A percentile compares a stretch with the other conserved stretches of the same genome.
These are phyloP conservation scores for Esteya vermicola DNA, from an alignment of 2,329 filamentous ascomycete genomes.

Conservation along the genomic window DNA sequence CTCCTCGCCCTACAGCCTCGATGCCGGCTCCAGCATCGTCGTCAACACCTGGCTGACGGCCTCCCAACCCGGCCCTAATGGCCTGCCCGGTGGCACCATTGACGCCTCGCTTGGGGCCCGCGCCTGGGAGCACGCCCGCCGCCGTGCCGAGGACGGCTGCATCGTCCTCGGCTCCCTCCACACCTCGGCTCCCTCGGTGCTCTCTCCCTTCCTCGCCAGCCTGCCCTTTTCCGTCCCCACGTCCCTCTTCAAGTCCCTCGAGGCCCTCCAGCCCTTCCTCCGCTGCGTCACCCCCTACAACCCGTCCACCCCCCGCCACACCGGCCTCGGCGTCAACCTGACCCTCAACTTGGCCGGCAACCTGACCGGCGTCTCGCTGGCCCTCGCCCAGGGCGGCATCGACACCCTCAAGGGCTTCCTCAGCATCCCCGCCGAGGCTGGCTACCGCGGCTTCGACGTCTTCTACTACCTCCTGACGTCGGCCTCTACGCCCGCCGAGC, in stretches of 20 bases:
- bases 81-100: constrained; percentile 60
- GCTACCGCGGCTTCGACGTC: constrained; percentile 88
- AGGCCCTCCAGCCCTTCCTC: constrained; percentile 74
- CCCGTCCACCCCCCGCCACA: constrained; percentile 68
- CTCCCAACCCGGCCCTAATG: constrained; percentile 52
- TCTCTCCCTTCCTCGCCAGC: constrained; percentile 66
- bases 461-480: constrained; percentile 94
- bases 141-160: constrained; percentile 89
- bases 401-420: constrained; percentile 71
- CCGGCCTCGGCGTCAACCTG: constrained; percentile 66
- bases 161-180: constrained; percentile 82
- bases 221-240: constrained; percentile 69
- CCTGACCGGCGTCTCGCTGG: constrained; percentile 59
- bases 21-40: constrained; percentile 79
- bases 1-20: constrained; percentile 69
- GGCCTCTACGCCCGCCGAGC: constrained; percentile 76
- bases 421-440: constrained; percentile 62
- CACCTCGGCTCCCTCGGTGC: constrained; percentile 70
- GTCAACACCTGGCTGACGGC: constrained; percentile 94
- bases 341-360: constrained; percentile 71
- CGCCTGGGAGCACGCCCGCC: constrained; percentile 92
- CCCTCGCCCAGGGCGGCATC: constrained; percentile 75
- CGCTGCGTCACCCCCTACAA: constrained; percentile 81
- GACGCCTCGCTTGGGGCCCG: constrained; percentile 64
- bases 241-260: constrained; percentile 62